Conservation (phyloP, 371 early-diverging fungal genomes). For the Haplosporangium sp. region DNA sequence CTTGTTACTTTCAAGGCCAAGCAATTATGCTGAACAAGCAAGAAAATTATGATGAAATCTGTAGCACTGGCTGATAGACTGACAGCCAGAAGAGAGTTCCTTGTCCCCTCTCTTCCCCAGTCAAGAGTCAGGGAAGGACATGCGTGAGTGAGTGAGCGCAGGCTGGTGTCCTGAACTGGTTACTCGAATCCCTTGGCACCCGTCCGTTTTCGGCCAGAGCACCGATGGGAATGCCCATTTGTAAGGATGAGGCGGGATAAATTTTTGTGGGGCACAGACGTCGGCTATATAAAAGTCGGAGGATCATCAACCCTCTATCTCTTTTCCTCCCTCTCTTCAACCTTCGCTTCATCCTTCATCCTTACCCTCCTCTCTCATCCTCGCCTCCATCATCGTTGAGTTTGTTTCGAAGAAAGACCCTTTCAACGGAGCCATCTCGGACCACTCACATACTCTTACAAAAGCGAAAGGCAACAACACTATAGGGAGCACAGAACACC, state of each 20-base stretch:
- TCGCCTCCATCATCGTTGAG: background rate
- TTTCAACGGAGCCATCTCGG: background rate
- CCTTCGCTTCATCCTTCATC: background rate
- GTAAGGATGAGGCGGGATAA: slow-evolving; percentile 36
- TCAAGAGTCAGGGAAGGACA: too few species aligned
- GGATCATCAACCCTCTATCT: too few species aligned
- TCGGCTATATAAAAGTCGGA: slow-evolving; percentile 4
- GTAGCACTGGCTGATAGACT: too few species aligned
- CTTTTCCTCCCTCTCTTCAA: background rate
- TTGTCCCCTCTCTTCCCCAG: too few species aligned
- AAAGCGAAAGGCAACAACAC: background rate
- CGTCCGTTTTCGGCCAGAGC: too few species aligned
- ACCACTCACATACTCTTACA: background rate
- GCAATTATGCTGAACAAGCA: slow-evolving; percentile 51
- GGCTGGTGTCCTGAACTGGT: too few species aligned
- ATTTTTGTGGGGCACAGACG: background rate
- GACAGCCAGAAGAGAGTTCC: too few species aligned
- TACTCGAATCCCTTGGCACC: too few species aligned
- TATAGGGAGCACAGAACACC: background rate
- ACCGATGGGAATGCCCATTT: slow-evolving; percentile 6
- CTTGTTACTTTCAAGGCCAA: background rate
- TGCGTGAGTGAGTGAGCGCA: too few species aligned
- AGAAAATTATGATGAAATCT: background rate
- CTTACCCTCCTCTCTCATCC: background rate
- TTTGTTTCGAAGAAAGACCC: too few species aligned